These are phyloP conservation scores for Schizosaccharomyces osmophilus DNA, from an alignment of 805 yeast genomes.

Conservation along the genomic window DNA sequence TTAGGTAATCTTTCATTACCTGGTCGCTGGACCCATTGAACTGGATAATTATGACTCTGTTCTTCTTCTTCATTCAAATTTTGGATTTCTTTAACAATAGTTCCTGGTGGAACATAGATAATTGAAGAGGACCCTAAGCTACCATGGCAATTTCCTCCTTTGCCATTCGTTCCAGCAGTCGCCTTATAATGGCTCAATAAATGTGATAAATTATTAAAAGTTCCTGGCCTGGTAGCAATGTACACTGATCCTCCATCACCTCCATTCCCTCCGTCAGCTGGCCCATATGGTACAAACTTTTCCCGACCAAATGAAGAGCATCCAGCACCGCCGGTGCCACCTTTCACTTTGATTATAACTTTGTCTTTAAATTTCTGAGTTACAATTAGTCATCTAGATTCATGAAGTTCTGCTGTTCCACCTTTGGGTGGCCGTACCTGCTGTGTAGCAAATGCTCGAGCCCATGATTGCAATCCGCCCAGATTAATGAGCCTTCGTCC, in stretches of 20 bases:
- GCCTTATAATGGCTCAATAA: slow-evolving; percentile 28
- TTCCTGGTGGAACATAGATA: slow-evolving; percentile 78
- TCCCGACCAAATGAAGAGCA: slow-evolving; percentile 66
- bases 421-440: too few relatives aligned
- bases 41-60: slow-evolving; percentile 20
- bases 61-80: slow-evolving; percentile 7
- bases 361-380: background rate
- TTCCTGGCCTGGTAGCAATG: slow-evolving; percentile 36
- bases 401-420: too few relatives aligned
- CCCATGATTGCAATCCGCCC: too few relatives aligned
- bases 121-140: slow-evolving; percentile 53
- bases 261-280: slow-evolving; percentile 98
- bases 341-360: slow-evolving; percentile 29
- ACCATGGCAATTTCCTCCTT: slow-evolving; percentile 65
- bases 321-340: slow-evolving; percentile 85
- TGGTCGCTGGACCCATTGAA: background rate
- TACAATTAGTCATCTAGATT: background rate
- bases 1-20: background rate
- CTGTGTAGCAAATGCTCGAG: too few relatives aligned
- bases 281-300: slow-evolving; percentile 64
- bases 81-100: slow-evolving; percentile 27
- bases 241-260: slow-evolving; percentile 79
- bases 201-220: background rate
- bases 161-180: slow-evolving; percentile 47
- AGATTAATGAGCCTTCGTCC: background rate